Evolutionary conservation across 352 stramenopile species (phyloP), one percentile per base, ranked within the genome.

Genomic region (Globisporangium megalacanthum): DNA sequence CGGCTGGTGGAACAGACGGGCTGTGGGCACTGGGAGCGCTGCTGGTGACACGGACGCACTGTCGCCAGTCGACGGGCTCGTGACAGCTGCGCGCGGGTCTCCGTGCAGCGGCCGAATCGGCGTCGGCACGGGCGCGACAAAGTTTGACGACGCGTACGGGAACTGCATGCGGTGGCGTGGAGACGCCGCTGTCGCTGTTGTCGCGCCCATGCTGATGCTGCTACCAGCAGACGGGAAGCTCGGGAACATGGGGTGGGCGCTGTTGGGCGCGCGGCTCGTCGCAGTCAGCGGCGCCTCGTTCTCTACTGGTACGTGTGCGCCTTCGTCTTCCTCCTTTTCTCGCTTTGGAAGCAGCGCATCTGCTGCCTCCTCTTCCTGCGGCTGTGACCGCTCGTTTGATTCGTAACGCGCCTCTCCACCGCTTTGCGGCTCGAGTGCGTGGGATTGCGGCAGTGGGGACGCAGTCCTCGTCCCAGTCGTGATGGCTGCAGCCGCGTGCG

Each of bases 81-180:
- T n/a, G 9, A 22, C 50, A 22, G 42, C 50, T 15, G 42, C 60
- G 51, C 83, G 79, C 41, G 83, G 83, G 54, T 92, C 83, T 29
- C 79, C 80, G 36, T 77, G 58, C 22, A 92, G 52, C 17, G 83
- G 83, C 4, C 83, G 83, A 63, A 92, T 92, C 10, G 83, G 83
- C 33, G 83, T 92, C 13, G 80, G 83, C 29, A 72, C 69, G 6
- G 78, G 66, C n/a, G 80, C 73, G 25, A 91, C 55, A 61, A 89
- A 89, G 19, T 81, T 81, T 6, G 77, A 76, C 11, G 80, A 70
- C 15, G 75, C 72, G 42, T 83, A 88, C 29, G 77, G 68, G 44
- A 85, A 86, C 60, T 85, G 73, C 61, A 76, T 69, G 45, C 20
- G 62, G 54, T 52, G 64, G 20, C 14, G 49, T 22, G 60, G 60